A percentile compares a stretch with the other conserved stretches of the same genome.
phyloP scores from a whole-genome alignment of 192 early-diverging fungal genomes.

The Coemansia nantahalensis region DNA sequence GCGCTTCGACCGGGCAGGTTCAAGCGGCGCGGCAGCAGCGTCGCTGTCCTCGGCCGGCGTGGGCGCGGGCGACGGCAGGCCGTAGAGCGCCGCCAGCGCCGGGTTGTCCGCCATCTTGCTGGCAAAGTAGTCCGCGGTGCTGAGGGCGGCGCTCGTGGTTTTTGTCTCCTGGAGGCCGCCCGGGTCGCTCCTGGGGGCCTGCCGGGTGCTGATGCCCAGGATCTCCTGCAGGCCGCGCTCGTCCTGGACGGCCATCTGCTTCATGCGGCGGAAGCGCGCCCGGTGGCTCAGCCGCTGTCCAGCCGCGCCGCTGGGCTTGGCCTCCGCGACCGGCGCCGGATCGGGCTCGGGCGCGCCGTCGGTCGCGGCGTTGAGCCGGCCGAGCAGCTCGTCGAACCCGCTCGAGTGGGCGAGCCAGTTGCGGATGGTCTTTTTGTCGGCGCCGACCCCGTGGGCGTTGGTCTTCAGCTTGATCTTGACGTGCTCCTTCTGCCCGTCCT shows the following conservation, averaged over 20 bases:
- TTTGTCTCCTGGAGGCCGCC: not conserved
- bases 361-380: constrained; percentile 68
- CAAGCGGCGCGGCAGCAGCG: constrained; percentile 2
- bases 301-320: too few species aligned
- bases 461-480: constrained; percentile 85
- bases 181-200: too few species aligned
- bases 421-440: constrained; percentile 78
- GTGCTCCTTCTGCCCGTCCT: constrained; percentile 80
- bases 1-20: constrained; percentile 24
- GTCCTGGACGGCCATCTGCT: constrained; percentile 41
- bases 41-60: constrained; percentile 3
- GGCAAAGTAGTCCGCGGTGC: constrained; percentile 47
- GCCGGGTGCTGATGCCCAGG: constrained; percentile 21
- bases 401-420: constrained; percentile 95
- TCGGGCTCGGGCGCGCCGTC: constrained; percentile 15
- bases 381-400: constrained; percentile 80
- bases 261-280: constrained; percentile 45
- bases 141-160: constrained; percentile 23
- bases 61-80: constrained; percentile 1
- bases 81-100: constrained; percentile 36
- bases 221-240: constrained; percentile 51
- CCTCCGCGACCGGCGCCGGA: too few species aligned
- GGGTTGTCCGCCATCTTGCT: constrained; percentile 40
- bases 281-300: constrained; percentile 20
- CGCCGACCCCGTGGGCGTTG: constrained; percentile 88